phyloP scores from a whole-genome alignment of 2,329 filamentous ascomycete genomes.

The Tolypocladium tundrense region DNA sequence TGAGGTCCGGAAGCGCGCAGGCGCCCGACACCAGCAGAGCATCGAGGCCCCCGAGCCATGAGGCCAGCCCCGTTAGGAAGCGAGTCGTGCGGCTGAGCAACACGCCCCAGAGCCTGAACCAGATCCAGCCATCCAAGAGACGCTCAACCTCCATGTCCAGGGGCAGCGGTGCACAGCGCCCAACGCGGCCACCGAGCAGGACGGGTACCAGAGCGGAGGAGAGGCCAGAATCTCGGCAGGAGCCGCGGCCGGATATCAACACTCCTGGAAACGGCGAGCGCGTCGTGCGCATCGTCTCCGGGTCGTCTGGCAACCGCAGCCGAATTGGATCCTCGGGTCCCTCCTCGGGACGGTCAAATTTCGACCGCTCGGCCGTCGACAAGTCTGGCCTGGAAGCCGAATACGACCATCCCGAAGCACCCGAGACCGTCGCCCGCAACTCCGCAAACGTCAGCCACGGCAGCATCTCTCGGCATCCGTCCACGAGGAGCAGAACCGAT shows the following conservation, averaged over 20 bases:
- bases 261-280: slow-evolving; percentile 42
- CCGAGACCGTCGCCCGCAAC: slow-evolving; percentile 39
- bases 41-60: slow-evolving; percentile 31
- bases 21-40: slow-evolving; percentile 20
- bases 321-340: slow-evolving; percentile 24
- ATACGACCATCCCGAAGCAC: slow-evolving; percentile 35
- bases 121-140: slow-evolving; percentile 30
- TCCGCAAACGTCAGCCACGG: slow-evolving; percentile 35
- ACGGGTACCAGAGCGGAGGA: slow-evolving; percentile 32
- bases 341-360: slow-evolving; percentile 23
- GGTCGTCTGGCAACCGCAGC: slow-evolving; percentile 37
- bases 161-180: slow-evolving; percentile 13
- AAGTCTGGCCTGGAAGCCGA: slow-evolving; percentile 29
- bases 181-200: slow-evolving; percentile 22
- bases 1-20: slow-evolving; percentile 38
- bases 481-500: slow-evolving; percentile 41
- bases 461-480: slow-evolving; percentile 42
- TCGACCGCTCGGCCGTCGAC: slow-evolving; percentile 22
- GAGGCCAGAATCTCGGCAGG: slow-evolving; percentile 20
- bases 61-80: slow-evolving; percentile 44
- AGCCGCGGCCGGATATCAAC: slow-evolving; percentile 34
- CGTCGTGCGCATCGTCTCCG: slow-evolving; percentile 43
- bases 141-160: slow-evolving; percentile 41
- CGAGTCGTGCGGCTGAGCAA: slow-evolving; percentile 48
- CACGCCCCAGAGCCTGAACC: slow-evolving; percentile 33